phyloP scores from a whole-genome alignment of 805 yeast species.

The Wickerhamiella slavikovae region DNA sequence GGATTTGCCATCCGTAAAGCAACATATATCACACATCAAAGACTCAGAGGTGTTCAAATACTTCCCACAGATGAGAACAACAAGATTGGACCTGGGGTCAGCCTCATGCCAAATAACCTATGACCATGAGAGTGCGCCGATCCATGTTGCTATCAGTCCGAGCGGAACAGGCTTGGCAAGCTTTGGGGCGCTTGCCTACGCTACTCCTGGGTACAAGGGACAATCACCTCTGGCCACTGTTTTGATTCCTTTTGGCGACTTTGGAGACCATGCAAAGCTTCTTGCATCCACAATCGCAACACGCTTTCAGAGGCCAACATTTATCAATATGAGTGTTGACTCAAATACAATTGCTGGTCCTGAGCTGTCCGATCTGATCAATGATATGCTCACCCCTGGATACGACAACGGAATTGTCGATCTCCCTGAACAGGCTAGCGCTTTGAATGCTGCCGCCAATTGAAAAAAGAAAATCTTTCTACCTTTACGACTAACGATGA shows the following conservation, averaged over 20 bases:
- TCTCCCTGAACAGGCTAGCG: no score
- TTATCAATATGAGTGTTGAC: conserved; percentile 10
- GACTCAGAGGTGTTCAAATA: no score
- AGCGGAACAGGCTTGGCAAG: background rate
- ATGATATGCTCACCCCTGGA: no score
- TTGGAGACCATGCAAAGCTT: conserved; percentile 6
- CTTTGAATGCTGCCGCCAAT: no score
- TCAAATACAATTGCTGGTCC: no score
- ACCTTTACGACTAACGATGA: no score
- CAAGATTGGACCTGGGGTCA: background rate
- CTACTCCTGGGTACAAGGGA: conserved; percentile 6
- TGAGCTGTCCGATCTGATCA: no score
- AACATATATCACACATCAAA: no score
- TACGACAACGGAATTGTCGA: no score
- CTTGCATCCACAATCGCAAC: conserved; percentile 9
- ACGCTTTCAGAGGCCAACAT: conserved; percentile 8
- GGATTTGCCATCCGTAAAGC: no score
- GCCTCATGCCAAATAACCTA: conserved; percentile 1
- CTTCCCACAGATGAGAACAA: background rate
- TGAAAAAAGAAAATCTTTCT: no score
- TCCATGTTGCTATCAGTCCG: conserved; percentile 6
- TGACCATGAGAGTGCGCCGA: conserved; percentile 4
- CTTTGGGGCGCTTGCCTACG: conserved; percentile 12
- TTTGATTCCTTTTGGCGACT: conserved; percentile 6
- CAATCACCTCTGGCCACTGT: conserved; percentile 4